These are phyloP conservation scores for Dioscorea cayenensis DNA, from an alignment of 116 monocot genomes.

Conservation along the genomic window DNA sequence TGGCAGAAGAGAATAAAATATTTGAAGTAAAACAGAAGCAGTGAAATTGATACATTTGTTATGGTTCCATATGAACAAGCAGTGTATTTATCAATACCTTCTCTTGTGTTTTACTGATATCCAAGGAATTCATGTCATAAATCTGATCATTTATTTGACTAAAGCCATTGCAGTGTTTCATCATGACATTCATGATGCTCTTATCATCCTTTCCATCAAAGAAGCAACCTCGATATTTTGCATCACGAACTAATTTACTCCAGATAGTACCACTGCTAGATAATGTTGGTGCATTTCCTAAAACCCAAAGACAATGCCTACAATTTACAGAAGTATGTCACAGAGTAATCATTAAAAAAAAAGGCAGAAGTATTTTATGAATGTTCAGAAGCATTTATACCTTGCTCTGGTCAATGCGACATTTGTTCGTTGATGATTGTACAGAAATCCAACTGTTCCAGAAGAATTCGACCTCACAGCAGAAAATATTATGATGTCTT, in stretches of 20 bases:
- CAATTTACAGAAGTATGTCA: not conserved
- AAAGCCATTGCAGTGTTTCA: not conserved
- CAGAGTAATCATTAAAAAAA: not conserved
- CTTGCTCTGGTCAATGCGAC: slow-evolving; percentile 28
- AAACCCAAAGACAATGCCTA: slow-evolving; percentile 48
- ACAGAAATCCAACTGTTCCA: slow-evolving; percentile 24
- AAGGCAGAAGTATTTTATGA: too few relatives aligned
- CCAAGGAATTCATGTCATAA: not conserved
- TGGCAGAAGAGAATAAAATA: too few relatives aligned
- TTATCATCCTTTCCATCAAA: slow-evolving; percentile 21
- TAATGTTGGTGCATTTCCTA: slow-evolving; percentile 38
- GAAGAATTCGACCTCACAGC: slow-evolving; percentile 32
- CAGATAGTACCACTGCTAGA: slow-evolving; percentile 30
- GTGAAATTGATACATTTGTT: too few relatives aligned
- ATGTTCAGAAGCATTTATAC: not conserved
- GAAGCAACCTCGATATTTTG: slow-evolving; percentile 21
- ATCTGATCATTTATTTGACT: not conserved
- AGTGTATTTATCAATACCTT: not conserved
- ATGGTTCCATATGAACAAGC: too few relatives aligned
- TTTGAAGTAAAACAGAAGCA: too few relatives aligned
- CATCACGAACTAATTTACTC: slow-evolving; percentile 29
- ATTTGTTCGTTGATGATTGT: slow-evolving; percentile 15
- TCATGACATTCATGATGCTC: slow-evolving; percentile 11
- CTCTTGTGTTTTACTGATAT: not conserved
- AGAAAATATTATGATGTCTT: slow-evolving; percentile 54